Conservation (phyloP, 306 rosid species). For the Vigna unguiculata region DNA sequence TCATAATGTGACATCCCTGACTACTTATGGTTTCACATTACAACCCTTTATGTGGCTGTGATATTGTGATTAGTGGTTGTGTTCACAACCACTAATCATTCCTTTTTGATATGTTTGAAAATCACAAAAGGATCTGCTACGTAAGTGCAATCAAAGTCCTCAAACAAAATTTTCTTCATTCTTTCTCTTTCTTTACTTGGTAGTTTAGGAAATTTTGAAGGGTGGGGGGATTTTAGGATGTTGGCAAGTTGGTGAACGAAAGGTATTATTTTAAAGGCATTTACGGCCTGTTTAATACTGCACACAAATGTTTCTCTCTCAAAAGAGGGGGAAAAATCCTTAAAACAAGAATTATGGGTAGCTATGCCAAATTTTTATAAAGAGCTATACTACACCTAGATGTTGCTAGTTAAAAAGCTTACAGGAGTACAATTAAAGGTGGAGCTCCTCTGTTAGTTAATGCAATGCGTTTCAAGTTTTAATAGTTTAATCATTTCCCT, state of each 20-base stretch:
- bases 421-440: slow-evolving; percentile 20
- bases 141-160: background rate
- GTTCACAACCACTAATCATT: background rate
- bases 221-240: background rate
- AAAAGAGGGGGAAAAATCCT: background rate
- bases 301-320: slow-evolving; percentile 4
- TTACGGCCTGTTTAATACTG: slow-evolving; percentile 1
- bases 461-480: slow-evolving; percentile 37
- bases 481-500: slow-evolving; percentile 22
- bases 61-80: background rate
- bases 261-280: slow-evolving; percentile 26
- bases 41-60: background rate
- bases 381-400: slow-evolving; percentile 6
- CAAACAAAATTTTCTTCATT: background rate
- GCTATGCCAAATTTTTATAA: slow-evolving; percentile 3
- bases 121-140: background rate
- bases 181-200: background rate
- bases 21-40: background rate
- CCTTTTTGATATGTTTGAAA: background rate
- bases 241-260: background rate
- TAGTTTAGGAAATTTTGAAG: background rate
- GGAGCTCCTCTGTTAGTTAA: slow-evolving; percentile 18
- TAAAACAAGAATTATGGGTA: slow-evolving; percentile 14
- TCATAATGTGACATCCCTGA: slow-evolving; percentile 20
- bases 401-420: slow-evolving; percentile 25